Evolutionary conservation across 2,329 filamentous ascomycete species (phyloP).

Genomic region (Raffaelea albimanens): DNA sequence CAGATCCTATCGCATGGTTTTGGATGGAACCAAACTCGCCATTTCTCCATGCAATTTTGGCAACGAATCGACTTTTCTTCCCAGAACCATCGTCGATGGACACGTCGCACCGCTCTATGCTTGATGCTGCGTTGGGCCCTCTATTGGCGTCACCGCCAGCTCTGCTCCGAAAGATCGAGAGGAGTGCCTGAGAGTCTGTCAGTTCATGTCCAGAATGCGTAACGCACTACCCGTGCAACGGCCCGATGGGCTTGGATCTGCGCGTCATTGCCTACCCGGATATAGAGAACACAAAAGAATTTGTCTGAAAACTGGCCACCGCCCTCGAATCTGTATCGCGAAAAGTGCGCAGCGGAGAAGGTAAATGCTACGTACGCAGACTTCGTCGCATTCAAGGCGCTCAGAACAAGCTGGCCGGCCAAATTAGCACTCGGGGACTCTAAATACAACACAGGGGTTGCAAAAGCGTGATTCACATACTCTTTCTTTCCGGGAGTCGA

Average conservation of each 20-base stretch:
- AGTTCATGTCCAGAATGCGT: neutral
- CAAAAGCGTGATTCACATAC: constrained; percentile 26
- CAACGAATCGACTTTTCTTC: constrained; percentile 63
- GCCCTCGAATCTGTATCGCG: constrained; percentile 58
- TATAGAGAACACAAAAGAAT: constrained; percentile 69
- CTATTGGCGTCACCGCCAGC: constrained; percentile 45
- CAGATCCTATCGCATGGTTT: neutral
- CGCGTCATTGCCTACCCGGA: constrained; percentile 39
- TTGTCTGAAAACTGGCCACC: constrained; percentile 39
- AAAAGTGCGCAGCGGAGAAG: constrained; percentile 59
- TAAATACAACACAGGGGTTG: too few species aligned
- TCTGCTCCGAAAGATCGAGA: constrained; percentile 66
- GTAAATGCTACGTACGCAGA: constrained; percentile 69
- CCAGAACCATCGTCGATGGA: constrained; percentile 62
- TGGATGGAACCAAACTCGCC: constrained; percentile 28
- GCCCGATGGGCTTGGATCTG: neutral
- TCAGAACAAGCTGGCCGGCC: constrained; percentile 54
- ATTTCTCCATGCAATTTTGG: constrained; percentile 65
- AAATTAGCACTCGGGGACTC: neutral
- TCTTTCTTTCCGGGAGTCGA: constrained; percentile 62
- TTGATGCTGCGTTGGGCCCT: constrained; percentile 54
- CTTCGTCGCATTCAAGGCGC: constrained; percentile 69
- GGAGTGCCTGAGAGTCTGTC: constrained; percentile 41
- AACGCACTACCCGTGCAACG: too few species aligned
- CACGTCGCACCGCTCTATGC: constrained; percentile 67